These are phyloP conservation scores for Speleostelium caveatum DNA, from an alignment of 78 protist genomes.

Conservation along the genomic window DNA sequence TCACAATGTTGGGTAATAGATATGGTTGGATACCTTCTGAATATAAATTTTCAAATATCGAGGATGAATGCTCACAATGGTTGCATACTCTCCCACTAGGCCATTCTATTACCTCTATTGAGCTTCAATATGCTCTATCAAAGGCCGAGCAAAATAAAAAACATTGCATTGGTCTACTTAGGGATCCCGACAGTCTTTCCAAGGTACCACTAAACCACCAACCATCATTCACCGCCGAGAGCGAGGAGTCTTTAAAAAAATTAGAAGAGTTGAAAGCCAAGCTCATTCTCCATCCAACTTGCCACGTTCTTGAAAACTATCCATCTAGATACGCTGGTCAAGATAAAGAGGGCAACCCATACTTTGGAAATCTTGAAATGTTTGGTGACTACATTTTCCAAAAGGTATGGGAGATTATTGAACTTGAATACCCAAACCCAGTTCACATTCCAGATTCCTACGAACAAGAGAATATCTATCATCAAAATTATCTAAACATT, in stretches of 20 bases:
- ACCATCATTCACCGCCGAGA: slow-evolving; percentile 13
- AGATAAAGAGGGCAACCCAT: background rate
- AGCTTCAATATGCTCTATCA: slow-evolving; percentile 22
- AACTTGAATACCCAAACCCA: slow-evolving; percentile 56
- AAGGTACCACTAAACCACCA: slow-evolving; percentile 1
- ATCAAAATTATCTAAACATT: background rate
- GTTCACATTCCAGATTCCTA: background rate
- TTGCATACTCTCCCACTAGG: slow-evolving; percentile 29
- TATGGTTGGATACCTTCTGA: slow-evolving; percentile 74
- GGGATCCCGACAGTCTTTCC: slow-evolving; percentile 20
- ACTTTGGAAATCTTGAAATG: background rate
- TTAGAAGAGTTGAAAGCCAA: background rate
- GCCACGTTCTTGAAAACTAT: slow-evolving; percentile 8
- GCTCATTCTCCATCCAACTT: background rate
- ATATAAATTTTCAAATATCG: slow-evolving; percentile 6
- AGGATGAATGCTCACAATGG: background rate
- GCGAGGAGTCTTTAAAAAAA: background rate
- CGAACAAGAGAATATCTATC: slow-evolving; percentile 10
- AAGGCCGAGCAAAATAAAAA: background rate
- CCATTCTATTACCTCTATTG: slow-evolving; percentile 49
- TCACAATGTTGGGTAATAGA: slow-evolving; percentile 48
- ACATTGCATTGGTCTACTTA: slow-evolving; percentile 30
- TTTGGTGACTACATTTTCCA: slow-evolving; percentile 44
- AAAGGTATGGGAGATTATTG: slow-evolving; percentile 38
- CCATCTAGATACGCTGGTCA: slow-evolving; percentile 43